Evolutionary conservation across 805 yeast species (phyloP).

Genomic region (Candida maesae): DNA sequence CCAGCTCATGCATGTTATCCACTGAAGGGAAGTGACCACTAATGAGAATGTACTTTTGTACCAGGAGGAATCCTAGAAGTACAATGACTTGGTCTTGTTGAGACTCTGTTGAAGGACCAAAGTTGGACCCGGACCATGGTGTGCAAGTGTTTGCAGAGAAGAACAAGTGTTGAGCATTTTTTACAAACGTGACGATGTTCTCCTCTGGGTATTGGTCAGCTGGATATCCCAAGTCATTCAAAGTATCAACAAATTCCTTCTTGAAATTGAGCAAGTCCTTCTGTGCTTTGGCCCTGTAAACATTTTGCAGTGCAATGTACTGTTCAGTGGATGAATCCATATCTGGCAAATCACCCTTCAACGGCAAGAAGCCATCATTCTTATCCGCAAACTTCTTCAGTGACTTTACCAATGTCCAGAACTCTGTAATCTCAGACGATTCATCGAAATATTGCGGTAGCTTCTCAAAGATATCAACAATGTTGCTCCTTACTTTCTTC

Average conservation of each 20-base stretch:
- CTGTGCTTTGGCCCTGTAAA: conserved; percentile 55
- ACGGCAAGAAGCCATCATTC: conserved; percentile 48
- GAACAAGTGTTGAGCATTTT: conserved; percentile 49
- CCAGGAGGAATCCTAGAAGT: conserved; percentile 17
- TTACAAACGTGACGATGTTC: conserved; percentile 50
- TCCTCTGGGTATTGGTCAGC: conserved; percentile 24
- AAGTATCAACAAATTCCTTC: conserved; percentile 29
- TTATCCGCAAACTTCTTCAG: conserved; percentile 46
- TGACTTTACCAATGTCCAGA: conserved; percentile 63
- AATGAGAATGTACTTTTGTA: conserved; percentile 8
- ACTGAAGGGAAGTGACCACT: conserved; percentile 10
- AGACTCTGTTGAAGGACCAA: neutral
- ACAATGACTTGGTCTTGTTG: conserved; percentile 4
- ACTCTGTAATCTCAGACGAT: conserved; percentile 26
- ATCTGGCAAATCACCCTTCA: conserved; percentile 77
- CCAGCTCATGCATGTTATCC: neutral
- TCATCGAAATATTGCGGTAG: conserved; percentile 7
- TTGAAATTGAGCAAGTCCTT: conserved; percentile 43
- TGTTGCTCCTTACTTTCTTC: conserved; percentile 29
- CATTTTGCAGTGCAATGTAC: conserved; percentile 52
- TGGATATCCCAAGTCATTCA: conserved; percentile 22
- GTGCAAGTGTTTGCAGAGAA: conserved; percentile 7
- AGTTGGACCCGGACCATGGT: conserved; percentile 8
- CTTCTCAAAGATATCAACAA: conserved; percentile 25
- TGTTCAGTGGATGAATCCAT: conserved; percentile 75